Evolutionary conservation across 805 yeast genomes (phyloP), one percentile per base, ranked within the genome.

Genomic region (Jamesozyma rosinii): DNA sequence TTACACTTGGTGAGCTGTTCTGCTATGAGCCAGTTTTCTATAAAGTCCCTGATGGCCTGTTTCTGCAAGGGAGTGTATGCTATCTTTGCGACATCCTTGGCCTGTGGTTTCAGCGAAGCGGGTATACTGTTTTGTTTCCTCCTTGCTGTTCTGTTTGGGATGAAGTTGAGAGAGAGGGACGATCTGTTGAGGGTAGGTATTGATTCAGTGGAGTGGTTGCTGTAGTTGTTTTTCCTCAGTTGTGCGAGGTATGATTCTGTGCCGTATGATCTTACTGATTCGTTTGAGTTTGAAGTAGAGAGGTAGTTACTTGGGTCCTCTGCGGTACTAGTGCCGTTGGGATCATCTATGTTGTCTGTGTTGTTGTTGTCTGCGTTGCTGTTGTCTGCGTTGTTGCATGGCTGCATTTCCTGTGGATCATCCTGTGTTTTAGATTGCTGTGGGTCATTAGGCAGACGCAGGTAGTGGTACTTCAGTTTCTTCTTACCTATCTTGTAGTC

Each of bases 401-500:
- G n/a, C n/a, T n/a, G n/a, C n/a, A n/a, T n/a, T n/a, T n/a, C n/a
- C n/a, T n/a, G n/a, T n/a, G n/a, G n/a, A n/a, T n/a, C n/a, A n/a
- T n/a, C n/a, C n/a, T n/a, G n/a, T n/a, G n/a, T n/a, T n/a, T n/a
- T n/a, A 6, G 13, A 22, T 35, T 27, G 40, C 3, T 31, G 17
- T 14, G 48, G 48, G 38, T 48, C 51, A n/a, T 38, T 38, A 4
- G 48, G 46, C 5, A 43, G 31, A 9, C 38, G 40, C 14, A 31
- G 29, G 35, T 45, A 43, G 24, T 43, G 52, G 27, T 65, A 63
- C 9, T 53, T 68, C 40, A 70, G 54, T 48, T 57, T 63, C 51
- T 65, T 66, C 52, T 67, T 69, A 27, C 75, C 70, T 36, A 63
- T 58, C 51, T 79, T 78, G 58, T 82, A 82, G 55, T 85, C 83